A percentile compares a stretch with the other conserved stretches of the same genome.
Conservation (phyloP, 2,329 filamentous ascomycete species). For the Aspergillus ustus region DNA sequence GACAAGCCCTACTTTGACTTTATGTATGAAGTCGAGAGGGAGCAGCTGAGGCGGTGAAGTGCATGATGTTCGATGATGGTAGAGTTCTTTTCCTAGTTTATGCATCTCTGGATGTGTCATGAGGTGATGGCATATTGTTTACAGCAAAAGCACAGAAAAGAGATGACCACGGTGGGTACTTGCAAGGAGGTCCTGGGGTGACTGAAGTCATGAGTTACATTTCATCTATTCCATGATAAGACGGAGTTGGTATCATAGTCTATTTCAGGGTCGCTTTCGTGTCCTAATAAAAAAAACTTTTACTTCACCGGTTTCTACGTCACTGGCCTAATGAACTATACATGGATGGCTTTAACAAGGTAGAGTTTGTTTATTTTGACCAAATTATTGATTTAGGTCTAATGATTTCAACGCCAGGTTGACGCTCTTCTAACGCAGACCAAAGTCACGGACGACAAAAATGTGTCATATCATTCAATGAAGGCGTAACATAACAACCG, state of each 20-base stretch:
- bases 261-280: constrained; percentile 33
- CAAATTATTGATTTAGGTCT: constrained; percentile 20
- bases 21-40: constrained; percentile 96
- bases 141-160: constrained; percentile 27
- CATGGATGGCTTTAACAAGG: constrained; percentile 4
- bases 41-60: constrained; percentile 58
- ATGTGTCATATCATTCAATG: constrained; percentile 24
- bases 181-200: constrained; percentile 34
- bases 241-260: constrained; percentile 45
- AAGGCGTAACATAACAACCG: constrained; percentile 16
- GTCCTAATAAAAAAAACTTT: constrained; percentile 42
- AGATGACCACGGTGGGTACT: constrained; percentile 29
- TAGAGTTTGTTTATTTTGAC: constrained; percentile 6
- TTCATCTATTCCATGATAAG: constrained; percentile 45
- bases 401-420: constrained; percentile 31
- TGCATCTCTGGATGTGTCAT: constrained; percentile 43
- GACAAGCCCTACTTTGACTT: constrained; percentile 99
- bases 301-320: constrained; percentile 17
- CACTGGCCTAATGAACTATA: too few species aligned
- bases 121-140: constrained; percentile 34
- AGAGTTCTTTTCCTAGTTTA: constrained; percentile 29
- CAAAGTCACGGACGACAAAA: constrained; percentile 18
- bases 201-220: constrained; percentile 40
- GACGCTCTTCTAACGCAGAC: constrained; percentile 40
- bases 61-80: constrained; percentile 21